Conservation (phyloP, 768 basidiomycete species). For the Tephrocybe sp. region DNA sequence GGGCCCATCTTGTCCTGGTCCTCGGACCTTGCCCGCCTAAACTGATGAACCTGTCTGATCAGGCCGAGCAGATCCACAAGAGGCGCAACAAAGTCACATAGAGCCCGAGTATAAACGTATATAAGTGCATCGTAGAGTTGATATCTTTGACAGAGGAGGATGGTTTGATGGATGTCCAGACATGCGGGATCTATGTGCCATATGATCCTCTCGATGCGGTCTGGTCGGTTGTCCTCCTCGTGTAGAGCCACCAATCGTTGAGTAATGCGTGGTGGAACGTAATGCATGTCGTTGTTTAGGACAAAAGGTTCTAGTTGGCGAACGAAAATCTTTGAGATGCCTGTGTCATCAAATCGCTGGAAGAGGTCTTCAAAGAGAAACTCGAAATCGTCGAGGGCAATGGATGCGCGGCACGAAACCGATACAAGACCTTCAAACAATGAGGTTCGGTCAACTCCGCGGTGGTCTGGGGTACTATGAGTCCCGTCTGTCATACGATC, state of each 20-base stretch:
- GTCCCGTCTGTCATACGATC: constrained; percentile 92
- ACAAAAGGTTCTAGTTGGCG: constrained; percentile 80
- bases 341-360: constrained; percentile 81
- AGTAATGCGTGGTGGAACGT: constrained; percentile 84
- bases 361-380: constrained; percentile 94
- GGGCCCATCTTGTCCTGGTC: constrained; percentile 27
- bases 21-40: constrained; percentile 40
- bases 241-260: constrained; percentile 82
- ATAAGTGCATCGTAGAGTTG: constrained; percentile 91
- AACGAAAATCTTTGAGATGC: constrained; percentile 85
- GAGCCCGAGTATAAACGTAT: constrained; percentile 87
- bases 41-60: constrained; percentile 65
- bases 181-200: constrained; percentile 94
- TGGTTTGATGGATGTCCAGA: constrained; percentile 92
- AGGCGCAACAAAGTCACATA: constrained; percentile 88
- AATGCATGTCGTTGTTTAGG: constrained; percentile 66
- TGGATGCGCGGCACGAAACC: constrained; percentile 75
- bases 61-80: constrained; percentile 81
- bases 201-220: constrained; percentile 84
- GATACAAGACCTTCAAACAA: constrained; percentile 88
- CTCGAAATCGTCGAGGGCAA: constrained; percentile 77
- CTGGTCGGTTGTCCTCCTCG: constrained; percentile 66
- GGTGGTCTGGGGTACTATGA: constrained; percentile 75
- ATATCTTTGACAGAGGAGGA: constrained; percentile 80
- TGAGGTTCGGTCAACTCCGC: constrained; percentile 89